Evolutionary conservation across 257 asterid genomes (phyloP), one percentile per base, ranked within the genome.

Genomic region (Echium plantagineum): DNA sequence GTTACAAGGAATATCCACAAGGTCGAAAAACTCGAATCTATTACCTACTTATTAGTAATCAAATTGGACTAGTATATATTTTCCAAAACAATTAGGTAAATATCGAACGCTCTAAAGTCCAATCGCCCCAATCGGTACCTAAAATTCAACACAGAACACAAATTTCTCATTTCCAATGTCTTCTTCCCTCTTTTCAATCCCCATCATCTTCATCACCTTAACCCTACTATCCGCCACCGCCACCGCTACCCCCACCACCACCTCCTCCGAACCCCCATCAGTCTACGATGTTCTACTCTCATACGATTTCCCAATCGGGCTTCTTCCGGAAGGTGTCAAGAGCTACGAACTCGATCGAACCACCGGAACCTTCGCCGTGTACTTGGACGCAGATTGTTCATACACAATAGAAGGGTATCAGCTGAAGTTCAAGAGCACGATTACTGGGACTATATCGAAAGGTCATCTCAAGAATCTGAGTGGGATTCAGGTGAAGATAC

Each of bases 251-350:
- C 57, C 63, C 30, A 20, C 35, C 61, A 16, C 69, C 61, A 4
- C 32, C 7, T 69, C 61, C 32, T 6, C 32, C 26, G 26, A 24
- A 12, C 19, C 69, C 53, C 78, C 65, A 21, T 51, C 95, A 0
- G 96, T 67, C 4, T 87, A 87, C 78, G 74, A 87, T 5, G 75
- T 69, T 4, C 72, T 87, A 61, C 70, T 42, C 52, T 67, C 68
- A 6, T 90, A 85, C 78, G 87, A 63, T 19, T 87, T 87, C 26
- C 97, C 97, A 6, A 61, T 56, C 3, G 97, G 97, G 0, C 74
- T 90, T 60, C 89, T 90, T 15, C 96, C 97, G 1, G 22, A 56
- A 28, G 96, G 96, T 24, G 90, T 83, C 26, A 73, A 77, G 16
- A n/a, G 72, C 82, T 90, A 87, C 74, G 81, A 78, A 26, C 71